These are phyloP conservation scores for Alternaria alternata DNA, from an alignment of 2,329 filamentous ascomycete genomes.

Conservation along the genomic window DNA sequence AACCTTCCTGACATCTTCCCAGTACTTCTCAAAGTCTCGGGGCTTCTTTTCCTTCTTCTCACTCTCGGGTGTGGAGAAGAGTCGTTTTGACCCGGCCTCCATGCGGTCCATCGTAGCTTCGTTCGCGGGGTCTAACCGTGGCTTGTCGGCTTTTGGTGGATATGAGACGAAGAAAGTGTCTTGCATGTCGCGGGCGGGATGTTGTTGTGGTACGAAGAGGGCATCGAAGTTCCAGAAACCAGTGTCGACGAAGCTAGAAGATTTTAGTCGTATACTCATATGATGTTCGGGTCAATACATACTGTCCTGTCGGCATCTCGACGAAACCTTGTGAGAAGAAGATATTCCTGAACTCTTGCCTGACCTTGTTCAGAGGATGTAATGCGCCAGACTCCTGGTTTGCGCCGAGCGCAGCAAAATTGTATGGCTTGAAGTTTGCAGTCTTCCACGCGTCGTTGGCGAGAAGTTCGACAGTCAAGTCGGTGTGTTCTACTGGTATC, in stretches of 20 bases:
- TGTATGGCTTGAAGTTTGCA: constrained; percentile 85
- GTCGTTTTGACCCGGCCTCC: constrained; percentile 58
- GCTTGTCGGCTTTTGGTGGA: constrained; percentile 75
- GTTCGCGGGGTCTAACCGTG: constrained; percentile 63
- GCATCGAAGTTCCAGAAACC: constrained; percentile 99
- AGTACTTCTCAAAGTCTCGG: constrained; percentile 83
- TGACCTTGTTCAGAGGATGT: constrained; percentile 83
- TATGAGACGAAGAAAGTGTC: constrained; percentile 99
- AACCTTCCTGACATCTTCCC: constrained; percentile 84
- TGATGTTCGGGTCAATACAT: constrained; percentile 17
- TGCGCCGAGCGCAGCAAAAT: constrained; percentile 77
- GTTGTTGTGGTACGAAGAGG: constrained; percentile 96
- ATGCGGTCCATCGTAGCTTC: constrained; percentile 59
- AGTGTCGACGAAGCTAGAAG: constrained; percentile 81
- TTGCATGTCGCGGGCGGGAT: constrained; percentile 95
- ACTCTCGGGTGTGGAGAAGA: constrained; percentile 64
- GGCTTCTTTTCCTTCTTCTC: constrained; percentile 59
- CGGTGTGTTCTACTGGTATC: constrained; percentile 91
- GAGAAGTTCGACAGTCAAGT: constrained; percentile 93
- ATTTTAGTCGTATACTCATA: constrained; percentile 12
- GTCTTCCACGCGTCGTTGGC: constrained; percentile 89
- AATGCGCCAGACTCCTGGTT: constrained; percentile 61
- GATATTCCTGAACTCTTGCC: constrained; percentile 93
- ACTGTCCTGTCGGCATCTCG: constrained; percentile 93
- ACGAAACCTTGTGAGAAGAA: constrained; percentile 99